These are phyloP conservation scores for Triticum dicoccoides DNA, from an alignment of 176 grass and related monocot genomes.

Conservation along the genomic window DNA sequence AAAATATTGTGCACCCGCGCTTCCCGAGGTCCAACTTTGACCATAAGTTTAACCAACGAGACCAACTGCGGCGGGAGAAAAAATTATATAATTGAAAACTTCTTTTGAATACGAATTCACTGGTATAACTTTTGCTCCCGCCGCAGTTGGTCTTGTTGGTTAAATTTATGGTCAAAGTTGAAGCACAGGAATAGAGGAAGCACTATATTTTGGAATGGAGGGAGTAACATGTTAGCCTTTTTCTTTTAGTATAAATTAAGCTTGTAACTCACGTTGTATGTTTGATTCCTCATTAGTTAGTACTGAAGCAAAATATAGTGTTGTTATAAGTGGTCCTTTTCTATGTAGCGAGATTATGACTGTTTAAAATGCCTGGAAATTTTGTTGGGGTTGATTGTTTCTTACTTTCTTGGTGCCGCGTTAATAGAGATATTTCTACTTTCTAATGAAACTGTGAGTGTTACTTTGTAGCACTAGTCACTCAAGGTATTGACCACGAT, in stretches of 20 bases:
- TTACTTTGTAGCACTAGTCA: neutral
- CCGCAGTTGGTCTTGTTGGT: too few relatives aligned
- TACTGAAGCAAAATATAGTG: neutral
- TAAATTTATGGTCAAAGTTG: too few relatives aligned
- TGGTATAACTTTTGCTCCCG: too few relatives aligned
- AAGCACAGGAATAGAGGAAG: too few relatives aligned
- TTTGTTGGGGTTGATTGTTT: slow-evolving; percentile 8
- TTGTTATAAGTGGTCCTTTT: neutral
- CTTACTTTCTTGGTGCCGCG: neutral
- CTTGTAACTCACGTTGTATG: neutral
- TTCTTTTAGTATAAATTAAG: neutral
- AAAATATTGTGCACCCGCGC: too few relatives aligned
- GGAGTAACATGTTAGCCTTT: neutral
- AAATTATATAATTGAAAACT: too few relatives aligned
- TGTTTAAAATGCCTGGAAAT: neutral
- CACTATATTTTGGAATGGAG: too few relatives aligned
- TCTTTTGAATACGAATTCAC: too few relatives aligned
- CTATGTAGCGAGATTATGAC: neutral
- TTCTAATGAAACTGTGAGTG: neutral
- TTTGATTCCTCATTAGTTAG: neutral
- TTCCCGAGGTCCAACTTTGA: too few relatives aligned
- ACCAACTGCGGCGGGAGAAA: too few relatives aligned
- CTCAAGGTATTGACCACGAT: neutral
- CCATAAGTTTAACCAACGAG: too few relatives aligned
- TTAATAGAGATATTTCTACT: neutral